phyloP scores from a whole-genome alignment of 805 yeast genomes.

The Barnettozyma populi region DNA sequence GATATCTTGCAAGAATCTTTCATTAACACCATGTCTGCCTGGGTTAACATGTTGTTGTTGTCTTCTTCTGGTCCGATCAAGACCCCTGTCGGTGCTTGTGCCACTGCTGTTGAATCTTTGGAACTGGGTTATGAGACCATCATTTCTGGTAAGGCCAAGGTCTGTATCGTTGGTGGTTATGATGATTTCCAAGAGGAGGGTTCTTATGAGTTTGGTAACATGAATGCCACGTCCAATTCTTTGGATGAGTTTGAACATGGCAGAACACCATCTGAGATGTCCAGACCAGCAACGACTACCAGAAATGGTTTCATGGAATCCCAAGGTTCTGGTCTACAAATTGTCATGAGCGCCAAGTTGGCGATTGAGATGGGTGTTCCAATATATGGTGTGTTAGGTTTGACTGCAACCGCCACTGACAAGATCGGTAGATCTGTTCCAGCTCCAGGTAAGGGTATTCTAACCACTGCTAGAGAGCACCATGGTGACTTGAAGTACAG shows the following conservation, averaged over 20 bases:
- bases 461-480: slow-evolving; percentile 95
- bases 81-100: slow-evolving; percentile 99
- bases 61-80: slow-evolving; percentile 98
- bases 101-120: slow-evolving; percentile 96
- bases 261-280: slow-evolving; percentile 97
- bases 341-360: slow-evolving; percentile 89
- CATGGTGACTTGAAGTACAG: slow-evolving; percentile 75
- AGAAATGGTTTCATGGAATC: slow-evolving; percentile 99
- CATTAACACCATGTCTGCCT: slow-evolving; percentile 98
- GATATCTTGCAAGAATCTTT: slow-evolving; percentile 97
- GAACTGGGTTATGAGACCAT: slow-evolving; percentile 95
- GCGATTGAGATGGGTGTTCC: slow-evolving; percentile 99
- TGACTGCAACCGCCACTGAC: slow-evolving; percentile 96
- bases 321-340: slow-evolving; percentile 98
- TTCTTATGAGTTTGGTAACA: slow-evolving; percentile 94
- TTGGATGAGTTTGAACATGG: slow-evolving; percentile 87
- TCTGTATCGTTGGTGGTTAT: slow-evolving; percentile 97
- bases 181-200: slow-evolving; percentile 99
- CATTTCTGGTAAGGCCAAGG: slow-evolving; percentile 88
- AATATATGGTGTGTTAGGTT: slow-evolving; percentile 88
- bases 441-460: slow-evolving; percentile 99
- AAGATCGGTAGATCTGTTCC: slow-evolving; percentile 99
- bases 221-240: slow-evolving; percentile 96
- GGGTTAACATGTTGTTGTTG: slow-evolving; percentile 97
- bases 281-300: slow-evolving; percentile 94